phyloP scores from a whole-genome alignment of 2,329 filamentous ascomycete species.

The Fusarium verrucosum region DNA sequence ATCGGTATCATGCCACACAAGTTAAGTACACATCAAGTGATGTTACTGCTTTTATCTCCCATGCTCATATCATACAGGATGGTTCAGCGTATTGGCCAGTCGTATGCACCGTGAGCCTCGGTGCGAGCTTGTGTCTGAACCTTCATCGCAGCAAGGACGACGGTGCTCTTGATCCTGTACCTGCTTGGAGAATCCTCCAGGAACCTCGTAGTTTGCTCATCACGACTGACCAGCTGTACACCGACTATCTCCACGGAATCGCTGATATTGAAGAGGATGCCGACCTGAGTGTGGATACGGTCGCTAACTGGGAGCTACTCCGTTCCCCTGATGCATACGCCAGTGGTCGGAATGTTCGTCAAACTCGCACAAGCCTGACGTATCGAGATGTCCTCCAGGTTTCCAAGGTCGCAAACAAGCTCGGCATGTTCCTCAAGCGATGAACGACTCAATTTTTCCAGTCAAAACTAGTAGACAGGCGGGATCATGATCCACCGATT shows the following conservation, averaged over 20 bases:
- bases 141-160: slow-evolving; percentile 72
- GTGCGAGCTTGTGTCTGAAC: slow-evolving; percentile 79
- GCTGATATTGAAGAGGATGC: slow-evolving; percentile 72
- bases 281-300: slow-evolving; percentile 65
- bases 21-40: slow-evolving; percentile 49
- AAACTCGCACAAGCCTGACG: slow-evolving; percentile 76
- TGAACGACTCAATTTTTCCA: slow-evolving; percentile 41
- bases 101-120: slow-evolving; percentile 90
- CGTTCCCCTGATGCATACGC: slow-evolving; percentile 57
- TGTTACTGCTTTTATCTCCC: slow-evolving; percentile 5
- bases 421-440: slow-evolving; percentile 62
- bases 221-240: slow-evolving; percentile 75
- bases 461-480: slow-evolving; percentile 61
- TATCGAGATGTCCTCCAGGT: slow-evolving; percentile 89
- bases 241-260: slow-evolving; percentile 78
- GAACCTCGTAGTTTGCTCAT: slow-evolving; percentile 84
- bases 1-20: slow-evolving; percentile 98
- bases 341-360: slow-evolving; percentile 65
- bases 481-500: slow-evolving; percentile 81
- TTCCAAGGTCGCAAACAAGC: slow-evolving; percentile 74
- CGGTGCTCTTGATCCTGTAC: slow-evolving; percentile 63
- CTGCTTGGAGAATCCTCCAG: slow-evolving; percentile 73
- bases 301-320: slow-evolving; percentile 78
- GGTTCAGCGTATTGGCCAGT: slow-evolving; percentile 86
- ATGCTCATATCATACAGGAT: slow-evolving; percentile 63